Evolutionary conservation across 192 early-diverging fungal species (phyloP).

Genomic region (Umbelopsis ramanniana): DNA sequence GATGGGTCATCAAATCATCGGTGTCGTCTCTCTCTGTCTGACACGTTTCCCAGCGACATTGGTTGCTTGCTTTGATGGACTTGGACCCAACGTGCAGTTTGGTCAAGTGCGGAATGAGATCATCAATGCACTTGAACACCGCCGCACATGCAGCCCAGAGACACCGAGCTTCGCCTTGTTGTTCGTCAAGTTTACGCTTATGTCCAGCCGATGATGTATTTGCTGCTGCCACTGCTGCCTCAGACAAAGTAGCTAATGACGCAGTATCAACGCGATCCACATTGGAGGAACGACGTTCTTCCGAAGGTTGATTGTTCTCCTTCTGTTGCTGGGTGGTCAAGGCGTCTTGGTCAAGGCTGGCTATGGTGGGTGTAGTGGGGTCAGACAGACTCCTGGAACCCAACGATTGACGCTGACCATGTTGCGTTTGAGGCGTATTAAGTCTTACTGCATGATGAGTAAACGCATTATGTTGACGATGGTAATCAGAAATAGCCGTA

Average conservation of each 20-base stretch:
- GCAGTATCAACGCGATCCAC: neutral
- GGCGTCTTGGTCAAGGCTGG: neutral
- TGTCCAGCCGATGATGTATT: neutral
- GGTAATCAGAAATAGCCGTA: neutral
- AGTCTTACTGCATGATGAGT: neutral
- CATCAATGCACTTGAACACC: conserved; percentile 52
- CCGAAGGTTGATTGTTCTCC: neutral
- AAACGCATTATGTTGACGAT: conserved; percentile 8
- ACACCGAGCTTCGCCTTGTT: conserved; percentile 35
- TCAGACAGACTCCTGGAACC: neutral
- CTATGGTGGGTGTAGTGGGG: neutral
- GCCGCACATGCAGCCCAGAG: conserved; percentile 57
- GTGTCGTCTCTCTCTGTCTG: conserved; percentile 50
- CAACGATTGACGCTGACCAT: conserved; percentile 2
- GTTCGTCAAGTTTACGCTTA: neutral
- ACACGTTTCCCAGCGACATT: conserved; percentile 70
- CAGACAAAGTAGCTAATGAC: neutral
- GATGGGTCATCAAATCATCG: conserved; percentile 62
- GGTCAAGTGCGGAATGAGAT: conserved; percentile 56
- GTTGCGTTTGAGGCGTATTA: neutral
- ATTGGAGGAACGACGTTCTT: neutral
- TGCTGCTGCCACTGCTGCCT: neutral
- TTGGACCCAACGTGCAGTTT: conserved; percentile 46
- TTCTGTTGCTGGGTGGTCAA: neutral
- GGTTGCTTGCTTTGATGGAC: conserved; percentile 32